Base-by-base conservation (phyloP, 768 basidiomycete genomes). In the Lactarius trivialis region DNA sequence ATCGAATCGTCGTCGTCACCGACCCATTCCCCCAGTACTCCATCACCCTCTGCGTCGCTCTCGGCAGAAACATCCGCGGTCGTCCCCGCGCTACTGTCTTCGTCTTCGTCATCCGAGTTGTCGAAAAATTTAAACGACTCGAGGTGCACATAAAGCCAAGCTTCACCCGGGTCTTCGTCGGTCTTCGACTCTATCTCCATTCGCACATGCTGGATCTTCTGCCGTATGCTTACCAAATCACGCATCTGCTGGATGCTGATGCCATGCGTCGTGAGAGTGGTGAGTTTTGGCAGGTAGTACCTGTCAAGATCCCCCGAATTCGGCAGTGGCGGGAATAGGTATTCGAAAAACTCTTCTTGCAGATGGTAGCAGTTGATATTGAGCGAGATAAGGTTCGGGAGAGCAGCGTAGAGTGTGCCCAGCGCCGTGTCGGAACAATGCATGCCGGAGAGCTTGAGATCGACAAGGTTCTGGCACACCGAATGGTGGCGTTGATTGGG, bases 81-180 rank as follows among this genome's bases (percentile, higher is more conserved):
- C 72, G 55, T 82, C 85, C 30, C 77, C 77, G 51, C 77, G n/a
- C n/a, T n/a, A n/a, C 77, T 50, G n/a, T n/a, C n/a, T n/a, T n/a
- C n/a, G n/a, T n/a, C n/a, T n/a, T n/a, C n/a, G n/a, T n/a, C n/a
- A n/a, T 83, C 84, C 37, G 82, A 71, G 33, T 65, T 68, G 54
- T 83, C 84, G 63, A 85, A 88, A 64, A 76, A 79, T 12, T 81
- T 80, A 17, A 88, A 76, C 34, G 73, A 73, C 60, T 82, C 78
- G 55, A 84, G 54, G 65, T 86, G 75, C 6, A 70, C 70, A 55
- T 70, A 74, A 41, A 88, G 68, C 86, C 85, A 88, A 43, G 69
- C 69, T 63, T 77, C 75, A 14, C 84, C 80, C 26, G n/a, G n/a
- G n/a, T 73, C 73, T 1, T 67, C 54, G 0, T 70, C 67, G 19